Base-by-base conservation (phyloP, 768 basidiomycete species). In the Tremella yokohamensis region DNA sequence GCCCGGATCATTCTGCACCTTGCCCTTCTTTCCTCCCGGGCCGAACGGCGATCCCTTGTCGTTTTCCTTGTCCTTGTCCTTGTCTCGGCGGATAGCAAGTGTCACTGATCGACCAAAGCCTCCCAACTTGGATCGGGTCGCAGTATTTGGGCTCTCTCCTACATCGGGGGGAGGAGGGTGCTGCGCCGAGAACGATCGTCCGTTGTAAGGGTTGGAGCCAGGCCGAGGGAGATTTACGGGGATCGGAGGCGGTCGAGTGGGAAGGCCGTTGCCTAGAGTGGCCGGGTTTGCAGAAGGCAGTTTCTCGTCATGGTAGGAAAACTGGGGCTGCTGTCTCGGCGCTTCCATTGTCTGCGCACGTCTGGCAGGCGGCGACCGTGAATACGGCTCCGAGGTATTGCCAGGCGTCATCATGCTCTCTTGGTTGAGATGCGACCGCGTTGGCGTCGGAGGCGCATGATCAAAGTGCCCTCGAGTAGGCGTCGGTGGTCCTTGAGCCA, bases 1-100 rank as follows among this genome's bases (percentile, higher is more conserved):
- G 26, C 66, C 69, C 6, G 71, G 71, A 52, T 62, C 58, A 56
- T 68, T 68, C 38, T 62, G 56, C 1, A 59, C 63, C 40, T 57
- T 53, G 29, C 58, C 55, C 45, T 61, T 49, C 42, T 60, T 60
- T 26, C 42, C 25, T 34, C 26, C 20, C 42, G 7, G 48, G 18
- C 34, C 18, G 4, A 18, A 2, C 20, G 42, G 8, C 39, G 39
- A 39, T 52, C 16, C 20, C 38, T 52, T 63, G 7, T 44, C 58
- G 29, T 59, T 62, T 49, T 62, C 57, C 44, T 62, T 60, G 13
- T 64, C 65, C 47, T 52, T 52, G 20, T 52, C 51, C 22, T 52
- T 34, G 13, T 52, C 34, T 8, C 51, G 26, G 25, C 40, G 58
- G 45, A 47, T 58, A 48, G 63, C 58, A 19, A 62, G 37, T 8